A percentile compares a stretch with the other conserved stretches of the same genome.
Conservation (phyloP, 768 basidiomycete genomes). For the Pisolithus orientalis region DNA sequence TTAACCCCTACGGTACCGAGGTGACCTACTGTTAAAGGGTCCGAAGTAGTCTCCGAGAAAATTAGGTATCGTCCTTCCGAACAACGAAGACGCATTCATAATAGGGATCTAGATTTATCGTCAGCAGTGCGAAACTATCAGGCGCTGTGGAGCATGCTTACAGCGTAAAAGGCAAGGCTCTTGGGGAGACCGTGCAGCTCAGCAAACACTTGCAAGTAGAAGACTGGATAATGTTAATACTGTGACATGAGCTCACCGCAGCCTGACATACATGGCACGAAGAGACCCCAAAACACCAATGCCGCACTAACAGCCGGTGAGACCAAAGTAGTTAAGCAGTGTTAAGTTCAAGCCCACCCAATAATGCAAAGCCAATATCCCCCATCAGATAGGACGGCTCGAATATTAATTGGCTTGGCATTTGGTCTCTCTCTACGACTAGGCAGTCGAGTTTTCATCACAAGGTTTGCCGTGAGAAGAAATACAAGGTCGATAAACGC, state of each 20-base stretch:
- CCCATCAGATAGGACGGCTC: conserved; percentile 32
- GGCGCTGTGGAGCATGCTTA: conserved; percentile 16
- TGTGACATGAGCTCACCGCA: not conserved
- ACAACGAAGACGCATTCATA: conserved; percentile 47
- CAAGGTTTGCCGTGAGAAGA: conserved; percentile 18
- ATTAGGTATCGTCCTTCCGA: conserved; percentile 56
- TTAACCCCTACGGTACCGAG: not conserved
- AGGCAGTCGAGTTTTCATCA: conserved; percentile 14
- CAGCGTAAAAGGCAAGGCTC: conserved; percentile 39
- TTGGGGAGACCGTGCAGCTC: conserved; percentile 33
- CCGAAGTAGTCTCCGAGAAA: conserved; percentile 45
- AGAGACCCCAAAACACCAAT: conserved; percentile 43
- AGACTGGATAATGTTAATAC: conserved; percentile 27
- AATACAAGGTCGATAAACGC: conserved; percentile 41
- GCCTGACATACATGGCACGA: conserved; percentile 40
- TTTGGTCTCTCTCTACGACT: conserved; percentile 16
- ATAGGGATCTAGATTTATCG: conserved; percentile 36
- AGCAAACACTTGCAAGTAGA: conserved; percentile 47
- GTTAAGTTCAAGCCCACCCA: conserved; percentile 28
- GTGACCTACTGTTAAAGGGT: conserved; percentile 39
- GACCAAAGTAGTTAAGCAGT: conserved; percentile 22
- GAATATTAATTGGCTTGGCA: conserved; percentile 23
- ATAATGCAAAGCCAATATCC: conserved; percentile 37
- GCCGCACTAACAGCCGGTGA: conserved; percentile 27
- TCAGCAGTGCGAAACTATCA: not conserved